Evolutionary conservation across 78 protist genomes (phyloP).

Genomic region (Protostelium mycophagum): DNA sequence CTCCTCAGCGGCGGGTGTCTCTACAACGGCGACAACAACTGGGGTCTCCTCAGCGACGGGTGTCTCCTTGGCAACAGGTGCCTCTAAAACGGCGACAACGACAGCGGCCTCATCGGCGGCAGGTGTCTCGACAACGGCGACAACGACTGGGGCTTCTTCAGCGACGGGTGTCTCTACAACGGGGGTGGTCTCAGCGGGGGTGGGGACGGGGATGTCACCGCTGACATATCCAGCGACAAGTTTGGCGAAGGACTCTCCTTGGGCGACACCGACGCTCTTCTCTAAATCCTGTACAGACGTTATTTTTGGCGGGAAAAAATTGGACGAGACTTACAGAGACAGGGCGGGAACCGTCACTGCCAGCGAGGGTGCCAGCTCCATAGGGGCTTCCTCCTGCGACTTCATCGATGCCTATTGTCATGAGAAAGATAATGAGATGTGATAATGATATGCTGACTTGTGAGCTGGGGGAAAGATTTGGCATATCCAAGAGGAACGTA

Average conservation of each 20-base stretch:
- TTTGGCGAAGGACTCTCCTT: background rate
- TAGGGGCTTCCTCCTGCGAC: constrained; percentile 43
- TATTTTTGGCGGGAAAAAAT: background rate
- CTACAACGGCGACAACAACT: background rate
- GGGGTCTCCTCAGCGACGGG: no score
- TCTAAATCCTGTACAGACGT: background rate
- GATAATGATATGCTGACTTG: background rate
- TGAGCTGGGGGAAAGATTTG: background rate
- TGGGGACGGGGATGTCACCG: background rate
- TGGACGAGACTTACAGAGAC: constrained; percentile 25
- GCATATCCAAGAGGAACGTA: background rate
- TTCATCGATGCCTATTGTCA: background rate
- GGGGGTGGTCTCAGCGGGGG: background rate
- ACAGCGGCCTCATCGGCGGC: background rate
- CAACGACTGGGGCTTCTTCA: background rate
- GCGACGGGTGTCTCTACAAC: background rate
- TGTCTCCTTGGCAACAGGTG: no score
- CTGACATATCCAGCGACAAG: background rate
- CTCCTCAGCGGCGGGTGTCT: background rate
- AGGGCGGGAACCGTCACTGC: constrained; percentile 52
- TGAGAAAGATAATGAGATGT: background rate
- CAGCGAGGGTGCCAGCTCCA: constrained; percentile 59
- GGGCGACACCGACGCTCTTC: background rate
- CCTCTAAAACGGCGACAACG: background rate
- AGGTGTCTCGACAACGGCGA: background rate